Evolutionary conservation across 2,329 filamentous ascomycete genomes (phyloP), one percentile per base, ranked within the genome.

Genomic region (Catunica adiposa): DNA sequence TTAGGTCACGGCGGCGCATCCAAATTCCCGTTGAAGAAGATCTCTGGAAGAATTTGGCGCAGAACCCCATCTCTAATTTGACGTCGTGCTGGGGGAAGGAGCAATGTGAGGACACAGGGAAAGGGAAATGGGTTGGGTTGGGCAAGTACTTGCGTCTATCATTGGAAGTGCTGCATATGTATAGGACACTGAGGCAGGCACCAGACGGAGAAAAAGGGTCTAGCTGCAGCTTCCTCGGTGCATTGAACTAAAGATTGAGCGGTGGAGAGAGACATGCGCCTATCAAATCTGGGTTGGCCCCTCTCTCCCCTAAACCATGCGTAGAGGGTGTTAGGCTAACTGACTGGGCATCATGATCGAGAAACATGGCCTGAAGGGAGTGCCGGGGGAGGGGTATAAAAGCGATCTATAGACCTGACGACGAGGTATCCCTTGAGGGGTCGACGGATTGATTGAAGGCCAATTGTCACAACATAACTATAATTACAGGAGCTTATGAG

Each of bases 301-400:
- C 40, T 44, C 40, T 31, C 29, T 51, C 48, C 48, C 48, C 48
- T 51, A 51, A 51, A 51, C 48, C 25, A 51, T 51, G 48, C 48
- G 48, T 51, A 20, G 8, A 17, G 15, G 5, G 29, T 11, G 29
- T 44, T 44, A 25, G 14, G 26, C 48, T 25, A 51, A 29, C n/a
- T 31, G 25, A 4, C 48, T 25, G 48, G 48, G 25, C 26, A 51
- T 31, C 40, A 44, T n/a, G 11, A 44, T 44, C 40, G n/a, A 44
- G 40, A 44, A 20, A 44, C 40, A 44, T 44, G 40, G 40, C 40
- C 40, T 44, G 15, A 44, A 44, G 40, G 20, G 40, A 44, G 40
- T 11, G 40, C 40, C 40, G 4, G 15, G 40, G 20, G n/a, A 2
- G 15, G 40, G 20, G n/a, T 22, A n/a, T 11, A 34, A 34, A 11